Base-by-base conservation (phyloP, 768 basidiomycete species). In the Kwoniella mangroviensis region DNA sequence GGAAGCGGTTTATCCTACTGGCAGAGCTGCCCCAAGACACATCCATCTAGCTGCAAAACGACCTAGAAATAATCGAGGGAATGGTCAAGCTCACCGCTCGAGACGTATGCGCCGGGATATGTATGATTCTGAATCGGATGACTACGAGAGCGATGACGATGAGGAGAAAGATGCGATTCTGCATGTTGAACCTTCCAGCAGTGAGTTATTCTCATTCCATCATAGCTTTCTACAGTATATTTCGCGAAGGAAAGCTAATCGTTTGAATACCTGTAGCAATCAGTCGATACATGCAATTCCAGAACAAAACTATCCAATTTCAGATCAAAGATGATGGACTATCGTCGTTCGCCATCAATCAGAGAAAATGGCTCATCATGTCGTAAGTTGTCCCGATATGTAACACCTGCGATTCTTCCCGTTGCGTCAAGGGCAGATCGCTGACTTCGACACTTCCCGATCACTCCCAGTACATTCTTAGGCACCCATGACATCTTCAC, bases 401-500 rank as follows among this genome's bases (percentile, higher is more conserved):
- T 15, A 3, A 24, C 57, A n/a, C 13, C 26, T 26, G 4, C 22
- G 12, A 59, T 3, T 12, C 41, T 11, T 13, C 3, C 15, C 52
- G 4, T 11, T 2, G 26, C n/a, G 15, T 49, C 45, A 5, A n/a
- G 52, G 13, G 42, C 17, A 24, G 26, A 4, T 15, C 40, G 13
- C 57, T 60, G 34, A 43, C 17, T 15, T 57, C 19, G 34, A n/a
- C n/a, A 13, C 26, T 19, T 51, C 34, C 26, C 4, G 45, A 2
- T 40, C 19, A 4, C n/a, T 26, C 62, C 1, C 42, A 69, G 68
- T 10, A 51, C 55, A 0, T 63, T 56, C 63, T n/a, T 63, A 3
- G 68, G 53, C 53, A 63, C 45, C 19, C 68, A 69, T 57, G 52
- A 45, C 7, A 41, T 62, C 56, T 51, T 69, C 40, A 57, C 40